Base-by-base conservation (phyloP, 345 rosid species). In the Salix caprea region DNA sequence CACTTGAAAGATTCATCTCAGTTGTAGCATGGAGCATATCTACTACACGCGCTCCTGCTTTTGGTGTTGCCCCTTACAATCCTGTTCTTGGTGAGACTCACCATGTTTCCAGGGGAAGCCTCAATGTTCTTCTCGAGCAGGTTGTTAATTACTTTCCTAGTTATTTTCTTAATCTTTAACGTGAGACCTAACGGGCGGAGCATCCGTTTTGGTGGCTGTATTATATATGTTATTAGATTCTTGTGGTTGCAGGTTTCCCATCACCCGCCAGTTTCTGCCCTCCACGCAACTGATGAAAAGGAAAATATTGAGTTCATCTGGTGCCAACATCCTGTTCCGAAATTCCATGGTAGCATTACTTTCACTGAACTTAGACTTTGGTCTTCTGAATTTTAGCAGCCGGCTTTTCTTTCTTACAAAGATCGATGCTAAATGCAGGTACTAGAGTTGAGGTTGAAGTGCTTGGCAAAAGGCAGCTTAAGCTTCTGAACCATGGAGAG, bases 1-100 rank as follows among this genome's bases (percentile, higher is more conserved):
- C 97, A 7, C 56, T 86, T 39, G 93, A 89, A 2, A 87, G 99
- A 75, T 75, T 95, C 50, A 81, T 71, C 26, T 42, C 82, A 2
- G 86, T 93, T 0, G 90, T 91, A 4, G 87, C 88, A 2, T 95
- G 99, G 99, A 81, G 81, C 80, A 87, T 95, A 70, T 88, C 97
- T 2, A 85, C 86, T 4, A 60, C 75, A 7, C 89, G 99, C 2
- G 96, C 97, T 30, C 16, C 76, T 0, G 13, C 78, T 46, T 91
- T 91, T 24, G 99, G 99, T 2, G 69, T 85, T 32, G 94, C 91
- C 66, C 99, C 99, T 24, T 95, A 84, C 73, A 95, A 95, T 71
- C 93, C 97, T 18, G 37, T 90, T 80, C 91, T 95, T 32, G 99
- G 99, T 23, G 97, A 95, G 85, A 95, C 97, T 64, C 99, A 95